phyloP scores from a whole-genome alignment of 2,329 filamentous ascomycete species.

The Arthrobotrys megalospora region DNA sequence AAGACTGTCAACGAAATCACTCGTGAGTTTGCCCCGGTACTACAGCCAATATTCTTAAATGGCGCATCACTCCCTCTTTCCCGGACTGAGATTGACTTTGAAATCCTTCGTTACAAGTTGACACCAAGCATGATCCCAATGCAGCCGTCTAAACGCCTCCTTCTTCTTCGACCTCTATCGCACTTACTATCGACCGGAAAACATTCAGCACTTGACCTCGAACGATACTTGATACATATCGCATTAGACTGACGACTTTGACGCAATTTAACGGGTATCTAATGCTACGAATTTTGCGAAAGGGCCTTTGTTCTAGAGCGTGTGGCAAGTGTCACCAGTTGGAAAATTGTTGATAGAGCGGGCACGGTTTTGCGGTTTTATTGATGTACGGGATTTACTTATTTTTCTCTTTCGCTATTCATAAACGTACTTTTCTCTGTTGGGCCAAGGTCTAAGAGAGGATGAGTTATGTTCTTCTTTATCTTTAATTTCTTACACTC shows the following conservation, averaged over 20 bases:
- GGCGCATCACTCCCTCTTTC: neutral
- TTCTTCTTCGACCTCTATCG: too few species aligned
- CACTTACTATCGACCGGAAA: too few species aligned
- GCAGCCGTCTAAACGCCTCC: too few species aligned
- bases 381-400: neutral
- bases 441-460: neutral
- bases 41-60: too few species aligned
- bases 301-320: too few species aligned
- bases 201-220: too few species aligned
- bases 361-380: too few species aligned
- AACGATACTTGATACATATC: neutral
- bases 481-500: conserved; percentile 8
- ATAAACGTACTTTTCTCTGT: neutral
- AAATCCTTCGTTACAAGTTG: too few species aligned
- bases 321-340: too few species aligned
- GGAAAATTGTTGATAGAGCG: too few species aligned
- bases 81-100: neutral
- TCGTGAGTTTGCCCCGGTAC: conserved; percentile 15
- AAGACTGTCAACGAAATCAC: conserved; percentile 27
- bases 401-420: neutral
- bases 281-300: neutral
- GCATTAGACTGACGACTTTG: neutral
- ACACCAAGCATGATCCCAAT: too few species aligned
- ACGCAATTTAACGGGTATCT: neutral
- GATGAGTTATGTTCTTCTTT: neutral